phyloP scores from a whole-genome alignment of 2,329 filamentous ascomycete genomes.

The Cladosporium sp. region DNA sequence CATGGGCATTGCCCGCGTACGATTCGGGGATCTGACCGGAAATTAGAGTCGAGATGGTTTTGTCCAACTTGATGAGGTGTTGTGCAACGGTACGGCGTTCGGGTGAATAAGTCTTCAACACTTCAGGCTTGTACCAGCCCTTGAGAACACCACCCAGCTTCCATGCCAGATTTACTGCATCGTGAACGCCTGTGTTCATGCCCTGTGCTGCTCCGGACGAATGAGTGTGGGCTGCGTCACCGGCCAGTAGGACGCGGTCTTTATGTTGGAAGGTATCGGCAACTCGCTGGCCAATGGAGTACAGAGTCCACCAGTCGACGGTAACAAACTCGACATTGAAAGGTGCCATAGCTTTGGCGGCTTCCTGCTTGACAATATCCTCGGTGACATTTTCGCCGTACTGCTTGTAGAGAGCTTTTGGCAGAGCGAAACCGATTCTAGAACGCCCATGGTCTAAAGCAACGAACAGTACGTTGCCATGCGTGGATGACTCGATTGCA shows the following conservation, averaged over 20 bases:
- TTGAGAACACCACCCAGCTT: conserved; percentile 21
- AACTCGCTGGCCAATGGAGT: conserved; percentile 46
- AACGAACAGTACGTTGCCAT: conserved; percentile 58
- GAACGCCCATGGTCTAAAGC: conserved; percentile 55
- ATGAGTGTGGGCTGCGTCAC: conserved; percentile 59
- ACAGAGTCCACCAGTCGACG: conserved; percentile 49
- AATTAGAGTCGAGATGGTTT: conserved; percentile 38
- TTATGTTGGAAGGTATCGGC: conserved; percentile 25
- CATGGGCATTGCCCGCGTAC: background rate
- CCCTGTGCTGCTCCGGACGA: conserved; percentile 50
- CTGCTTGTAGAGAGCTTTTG: conserved; percentile 40
- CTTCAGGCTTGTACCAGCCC: background rate
- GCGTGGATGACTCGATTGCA: conserved; percentile 53
- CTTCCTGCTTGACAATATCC: conserved; percentile 41
- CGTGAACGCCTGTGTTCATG: conserved; percentile 39
- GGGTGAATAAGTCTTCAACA: conserved; percentile 20
- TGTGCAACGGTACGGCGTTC: conserved; percentile 23
- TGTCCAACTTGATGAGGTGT: conserved; percentile 42
- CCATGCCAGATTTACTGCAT: conserved; percentile 23
- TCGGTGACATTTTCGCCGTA: conserved; percentile 38
- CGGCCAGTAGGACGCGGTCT: background rate
- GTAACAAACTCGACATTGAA: conserved; percentile 42
- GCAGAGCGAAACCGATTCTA: conserved; percentile 56
- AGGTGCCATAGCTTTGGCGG: conserved; percentile 42
- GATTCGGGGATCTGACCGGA: conserved; percentile 36